Evolutionary conservation across 2,329 filamentous ascomycete genomes (phyloP), one percentile per base, ranked within the genome.

Genomic region (Penicillium olsonii): DNA sequence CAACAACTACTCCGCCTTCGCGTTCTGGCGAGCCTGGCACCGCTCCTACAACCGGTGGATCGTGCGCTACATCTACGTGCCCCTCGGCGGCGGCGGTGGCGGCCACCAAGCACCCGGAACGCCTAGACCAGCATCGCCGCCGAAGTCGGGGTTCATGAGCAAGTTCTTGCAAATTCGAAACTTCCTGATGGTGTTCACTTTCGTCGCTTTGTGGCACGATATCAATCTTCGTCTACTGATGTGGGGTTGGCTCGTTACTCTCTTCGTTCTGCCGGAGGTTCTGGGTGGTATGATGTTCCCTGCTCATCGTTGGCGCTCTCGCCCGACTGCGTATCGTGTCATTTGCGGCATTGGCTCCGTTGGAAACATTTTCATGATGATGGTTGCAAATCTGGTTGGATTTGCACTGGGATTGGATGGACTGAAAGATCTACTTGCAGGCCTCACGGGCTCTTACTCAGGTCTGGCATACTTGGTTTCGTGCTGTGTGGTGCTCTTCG

Each of bases 11-110:
- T 92, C 87, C 56, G 87, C 90, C 0, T 80, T 92, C 34, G 85
- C 87, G 17, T 99, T 99, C 75, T 99, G 94, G 94, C 88, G 94
- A 54, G 86, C 85, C 26, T 99, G 95, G 95, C 94, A 99, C 73
- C 86, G 92, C 44, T 90, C 85, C 56, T 97, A 90, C 78, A 97
- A 97, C 74, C 87, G 91, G 59, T 99, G 92, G 91, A 82, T 94
- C 49, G 81, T 97, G 42, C 85, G 94, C 19, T 99, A 99, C 74
- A 84, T 99, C 55, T 99, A 95, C 71, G 80, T 97, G 4, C 94
- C 94, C 0, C 80, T 99, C 0, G 94, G 94, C 31, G 92, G 94
- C 6, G 78, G 76, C 34, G 73, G 73, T 3, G 61, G 67, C 29
- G 65, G 60, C 20, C 62, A 51, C 20, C 50, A 43, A 38, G 59